A percentile compares a stretch with the other conserved stretches of the same genome.
Evolutionary conservation across 2,329 filamentous ascomycete genomes (phyloP).

Genomic region (Paradendryphiella salina): DNA sequence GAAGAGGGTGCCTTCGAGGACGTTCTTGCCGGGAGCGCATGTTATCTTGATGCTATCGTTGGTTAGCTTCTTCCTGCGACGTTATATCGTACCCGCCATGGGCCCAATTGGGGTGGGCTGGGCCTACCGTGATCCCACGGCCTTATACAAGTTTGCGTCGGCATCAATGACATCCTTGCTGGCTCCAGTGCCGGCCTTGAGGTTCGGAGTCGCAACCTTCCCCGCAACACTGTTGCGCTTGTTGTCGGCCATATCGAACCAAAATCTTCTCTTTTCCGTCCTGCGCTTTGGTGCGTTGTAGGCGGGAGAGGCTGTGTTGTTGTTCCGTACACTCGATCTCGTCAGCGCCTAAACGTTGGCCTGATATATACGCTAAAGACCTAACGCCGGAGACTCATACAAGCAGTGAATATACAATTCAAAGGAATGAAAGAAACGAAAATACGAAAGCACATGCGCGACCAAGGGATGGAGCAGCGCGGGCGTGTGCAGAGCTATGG

Average conservation of each 20-base stretch:
- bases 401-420: conserved; percentile 40
- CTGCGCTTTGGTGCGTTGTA: conserved; percentile 44
- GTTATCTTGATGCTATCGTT: conserved; percentile 60
- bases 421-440: conserved; percentile 50
- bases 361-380: conserved; percentile 31
- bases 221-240: conserved; percentile 61
- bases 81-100: neutral
- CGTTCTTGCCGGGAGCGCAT: conserved; percentile 56
- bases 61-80: conserved; percentile 16
- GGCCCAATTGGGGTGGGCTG: neutral
- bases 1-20: conserved; percentile 64
- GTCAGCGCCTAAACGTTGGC: conserved; percentile 18
- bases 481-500: conserved; percentile 20
- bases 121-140: conserved; percentile 64
- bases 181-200: conserved; percentile 49
- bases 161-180: conserved; percentile 53
- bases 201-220: conserved; percentile 56
- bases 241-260: conserved; percentile 57
- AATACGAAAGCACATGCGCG: conserved; percentile 29
- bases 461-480: conserved; percentile 29
- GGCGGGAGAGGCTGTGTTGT: conserved; percentile 10
- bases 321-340: conserved; percentile 12
- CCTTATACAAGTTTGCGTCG: conserved; percentile 60
- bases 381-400: conserved; percentile 42
- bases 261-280: conserved; percentile 54